A percentile compares a stretch with the other conserved stretches of the same genome.
These are phyloP conservation scores for Glycine tomentella DNA, from an alignment of 306 rosid genomes.

Conservation along the genomic window DNA sequence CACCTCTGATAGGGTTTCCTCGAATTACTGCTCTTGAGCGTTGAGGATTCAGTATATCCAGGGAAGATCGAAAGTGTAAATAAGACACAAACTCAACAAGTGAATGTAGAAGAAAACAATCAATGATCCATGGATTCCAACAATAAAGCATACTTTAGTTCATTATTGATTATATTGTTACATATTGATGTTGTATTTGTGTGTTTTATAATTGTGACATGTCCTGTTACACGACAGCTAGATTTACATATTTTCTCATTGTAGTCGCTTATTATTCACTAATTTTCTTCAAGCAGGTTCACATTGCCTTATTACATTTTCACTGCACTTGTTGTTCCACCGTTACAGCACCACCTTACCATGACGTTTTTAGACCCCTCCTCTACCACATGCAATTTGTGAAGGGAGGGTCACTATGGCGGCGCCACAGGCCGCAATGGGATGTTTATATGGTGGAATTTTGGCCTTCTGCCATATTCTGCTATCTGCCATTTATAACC, in stretches of 20 bases:
- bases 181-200: not conserved
- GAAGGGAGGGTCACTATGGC: too few species aligned
- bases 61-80: not conserved
- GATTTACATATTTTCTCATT: slow-evolving; percentile 24
- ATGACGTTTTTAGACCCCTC: too few species aligned
- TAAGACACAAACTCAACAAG: not conserved
- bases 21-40: not conserved
- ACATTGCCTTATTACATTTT: too few species aligned
- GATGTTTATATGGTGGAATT: too few species aligned
- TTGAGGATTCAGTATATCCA: not conserved
- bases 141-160: not conserved
- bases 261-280: slow-evolving; percentile 28
- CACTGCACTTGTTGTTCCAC: too few species aligned
- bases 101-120: not conserved
- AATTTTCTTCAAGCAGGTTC: slow-evolving; percentile 13
- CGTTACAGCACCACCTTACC: too few species aligned
- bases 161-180: too few species aligned
- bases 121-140: not conserved
- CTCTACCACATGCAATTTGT: too few species aligned
- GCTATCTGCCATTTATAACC: too few species aligned
- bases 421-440: too few species aligned
- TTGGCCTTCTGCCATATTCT: too few species aligned
- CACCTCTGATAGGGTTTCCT: not conserved
- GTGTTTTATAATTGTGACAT: slow-evolving; percentile 21
- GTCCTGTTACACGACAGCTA: slow-evolving; percentile 64